Evolutionary conservation across 176 grass and related monocot genomes (phyloP), one percentile per base, ranked within the genome.

Genomic region (Poa annua): DNA sequence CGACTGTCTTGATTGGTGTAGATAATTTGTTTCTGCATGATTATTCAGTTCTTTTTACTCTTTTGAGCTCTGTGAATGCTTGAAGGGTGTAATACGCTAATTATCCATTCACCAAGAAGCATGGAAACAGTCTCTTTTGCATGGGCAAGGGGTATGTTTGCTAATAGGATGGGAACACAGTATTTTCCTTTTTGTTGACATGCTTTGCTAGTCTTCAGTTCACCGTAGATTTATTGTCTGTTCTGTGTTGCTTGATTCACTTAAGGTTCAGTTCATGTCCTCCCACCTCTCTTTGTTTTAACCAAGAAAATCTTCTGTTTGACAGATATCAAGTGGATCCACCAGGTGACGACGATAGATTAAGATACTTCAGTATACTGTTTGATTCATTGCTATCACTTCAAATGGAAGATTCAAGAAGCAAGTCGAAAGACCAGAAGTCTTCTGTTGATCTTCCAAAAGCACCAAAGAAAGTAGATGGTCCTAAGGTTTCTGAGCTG

Each of bases 251-350:
- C 25, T 61, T 82, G 24, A 49, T 84, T 79, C 24, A 29, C 6
- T 2, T 76, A 32, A 77, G 39, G 7, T 55, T 73, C 36, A 73
- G 21, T 79, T 42, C 17, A 39, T 74, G 72, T 63, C 45, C 10
- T 88, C 54, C 42, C 42, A 48, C 70, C 8, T 84, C 5, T 87
- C 17, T 82, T 87, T 56, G 65, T 7, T 84, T 80, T 88, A 49
- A 86, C 55, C 33, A 65, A 56, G 21, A 26, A 20, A 74, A 84
- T 50, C 68, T 59, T 88, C 66, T 78, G 39, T 88, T 92, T 88
- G 56, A 66, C 87, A 99, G 97, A 71, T 99, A 96, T 92, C 63
- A 90, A 88, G 93, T 99, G 38, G 89, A 99, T 76, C 85, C 53
- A 85, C 97, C 93, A 81, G 92, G 89, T 69, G 72, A 78, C 69